phyloP scores from a whole-genome alignment of 129 eudicot species.

The Cynara cardunculus region DNA sequence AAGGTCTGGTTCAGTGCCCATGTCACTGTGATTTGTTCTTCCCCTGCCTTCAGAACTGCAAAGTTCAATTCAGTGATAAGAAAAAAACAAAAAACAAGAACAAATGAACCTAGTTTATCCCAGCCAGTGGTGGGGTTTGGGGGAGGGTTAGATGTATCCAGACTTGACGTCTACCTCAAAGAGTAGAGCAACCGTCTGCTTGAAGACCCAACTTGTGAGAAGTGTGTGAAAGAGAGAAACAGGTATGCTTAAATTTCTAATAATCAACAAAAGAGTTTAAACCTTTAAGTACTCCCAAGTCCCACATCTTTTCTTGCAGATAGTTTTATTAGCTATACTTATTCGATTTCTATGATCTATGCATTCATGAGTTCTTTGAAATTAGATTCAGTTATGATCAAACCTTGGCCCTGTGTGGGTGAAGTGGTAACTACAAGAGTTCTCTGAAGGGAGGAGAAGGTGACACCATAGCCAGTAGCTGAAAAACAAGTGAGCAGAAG shows the following conservation, averaged over 20 bases:
- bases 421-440: conserved; percentile 41
- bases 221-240: not conserved
- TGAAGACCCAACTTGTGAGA: too few species aligned
- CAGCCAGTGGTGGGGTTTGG: too few species aligned
- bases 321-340: not conserved
- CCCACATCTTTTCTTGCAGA: not conserved
- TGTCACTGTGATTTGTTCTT: conserved; percentile 42
- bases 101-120: not conserved
- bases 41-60: conserved; percentile 53
- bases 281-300: not conserved
- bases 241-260: not conserved
- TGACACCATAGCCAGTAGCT: conserved; percentile 29
- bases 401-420: conserved; percentile 45
- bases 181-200: not conserved
- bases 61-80: conserved; percentile 11
- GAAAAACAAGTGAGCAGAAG: conserved; percentile 34
- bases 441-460: conserved; percentile 42
- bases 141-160: too few species aligned
- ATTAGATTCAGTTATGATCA: not conserved
- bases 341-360: not conserved
- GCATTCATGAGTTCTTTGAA: not conserved
- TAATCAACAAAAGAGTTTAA: not conserved
- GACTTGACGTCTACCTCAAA: too few species aligned
- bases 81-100: not conserved
- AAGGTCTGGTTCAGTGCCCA: conserved; percentile 46